Percentiles rank a stretch among this genome's conserved stretches.
Evolutionary conservation across 441 rosid genomes (phyloP).

Genomic region (Aquilaria agallochum): DNA sequence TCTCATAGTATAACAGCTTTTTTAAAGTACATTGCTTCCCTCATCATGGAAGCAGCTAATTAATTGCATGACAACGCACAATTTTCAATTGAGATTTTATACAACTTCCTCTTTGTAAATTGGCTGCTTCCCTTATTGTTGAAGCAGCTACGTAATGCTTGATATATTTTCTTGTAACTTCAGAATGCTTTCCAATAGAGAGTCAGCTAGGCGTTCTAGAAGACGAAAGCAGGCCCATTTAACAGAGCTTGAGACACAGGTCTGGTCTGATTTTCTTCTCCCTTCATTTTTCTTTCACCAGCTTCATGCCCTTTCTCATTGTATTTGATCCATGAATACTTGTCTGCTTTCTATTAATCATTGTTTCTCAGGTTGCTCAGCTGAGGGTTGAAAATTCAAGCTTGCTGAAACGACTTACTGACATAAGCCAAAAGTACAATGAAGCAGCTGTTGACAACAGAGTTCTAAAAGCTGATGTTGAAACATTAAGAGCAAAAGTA

Average conservation of each 20-base stretch:
- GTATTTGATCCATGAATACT: neutral
- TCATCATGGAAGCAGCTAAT: too few species aligned
- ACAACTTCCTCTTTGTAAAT: too few species aligned
- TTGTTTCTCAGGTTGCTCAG: slow-evolving; percentile 42
- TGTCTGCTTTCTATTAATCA: slow-evolving; percentile 6
- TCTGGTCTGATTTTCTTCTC: slow-evolving; percentile 11
- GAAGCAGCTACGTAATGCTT: too few species aligned
- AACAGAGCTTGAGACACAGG: slow-evolving; percentile 72
- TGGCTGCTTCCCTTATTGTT: too few species aligned
- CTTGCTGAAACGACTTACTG: slow-evolving; percentile 48
- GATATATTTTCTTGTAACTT: neutral
- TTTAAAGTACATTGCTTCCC: too few species aligned
- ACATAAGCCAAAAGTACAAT: slow-evolving; percentile 55
- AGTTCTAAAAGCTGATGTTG: slow-evolving; percentile 67
- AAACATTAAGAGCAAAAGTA: slow-evolving; percentile 70
- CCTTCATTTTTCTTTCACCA: neutral
- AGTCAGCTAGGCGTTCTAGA: slow-evolving; percentile 73
- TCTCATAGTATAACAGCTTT: too few species aligned
- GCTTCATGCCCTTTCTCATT: neutral
- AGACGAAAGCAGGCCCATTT: slow-evolving; percentile 74
- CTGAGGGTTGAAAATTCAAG: slow-evolving; percentile 57
- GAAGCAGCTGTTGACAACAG: slow-evolving; percentile 68
- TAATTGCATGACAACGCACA: too few species aligned
- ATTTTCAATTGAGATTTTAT: too few species aligned
- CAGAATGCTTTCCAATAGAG: slow-evolving; percentile 79